Evolutionary conservation across 352 stramenopile genomes (phyloP), one percentile per base, ranked within the genome.

Genomic region (Pythium volutum): DNA sequence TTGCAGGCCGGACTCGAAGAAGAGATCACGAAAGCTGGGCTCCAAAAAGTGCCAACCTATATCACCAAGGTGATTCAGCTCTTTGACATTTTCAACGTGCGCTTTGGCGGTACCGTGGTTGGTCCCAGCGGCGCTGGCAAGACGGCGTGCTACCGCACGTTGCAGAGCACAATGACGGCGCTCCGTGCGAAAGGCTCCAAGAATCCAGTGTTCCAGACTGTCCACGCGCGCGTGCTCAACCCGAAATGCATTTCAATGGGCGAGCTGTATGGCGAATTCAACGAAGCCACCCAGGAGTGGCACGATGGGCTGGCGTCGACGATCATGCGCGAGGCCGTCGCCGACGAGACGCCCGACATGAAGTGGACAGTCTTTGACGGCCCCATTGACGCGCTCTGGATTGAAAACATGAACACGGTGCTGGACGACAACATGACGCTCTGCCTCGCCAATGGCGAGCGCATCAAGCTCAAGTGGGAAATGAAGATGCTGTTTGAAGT

Each of bases 161-260:
- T 95, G 39, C 76, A 86, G 18, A 71, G 60, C 25, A 75, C 79
- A 16, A 93, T 95, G 84, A 92, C 76, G 14, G 59, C 71, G 14
- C 65, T 95, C 11, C 53, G 80, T 9, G 82, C 38, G 86, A 95
- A 51, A 83, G 86, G 1, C 95, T 91, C 64, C 92, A 93, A 63
- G 75, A 88, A 47, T 70, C 70, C 69, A 11, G 70, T 83, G 20
- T 93, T 88, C 63, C 72, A 86, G 61, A 65, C 60, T 11, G 90
- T 98, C 1, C 84, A 93, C 49, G 73, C 79, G 0, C 66, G 97
- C 47, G 91, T 90, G 33, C 69, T 98, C 18, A 98, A 98, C 58
- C 95, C 95, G 0, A 98, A 98, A 71, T 96, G 84, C 27, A 98
- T 98, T 59, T 98, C 92, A 0, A 96, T 96, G n/a, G 95, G 93